These are phyloP conservation scores for Lotmaria passim DNA, from an alignment of 208 protist genomes.

Conservation along the genomic window DNA sequence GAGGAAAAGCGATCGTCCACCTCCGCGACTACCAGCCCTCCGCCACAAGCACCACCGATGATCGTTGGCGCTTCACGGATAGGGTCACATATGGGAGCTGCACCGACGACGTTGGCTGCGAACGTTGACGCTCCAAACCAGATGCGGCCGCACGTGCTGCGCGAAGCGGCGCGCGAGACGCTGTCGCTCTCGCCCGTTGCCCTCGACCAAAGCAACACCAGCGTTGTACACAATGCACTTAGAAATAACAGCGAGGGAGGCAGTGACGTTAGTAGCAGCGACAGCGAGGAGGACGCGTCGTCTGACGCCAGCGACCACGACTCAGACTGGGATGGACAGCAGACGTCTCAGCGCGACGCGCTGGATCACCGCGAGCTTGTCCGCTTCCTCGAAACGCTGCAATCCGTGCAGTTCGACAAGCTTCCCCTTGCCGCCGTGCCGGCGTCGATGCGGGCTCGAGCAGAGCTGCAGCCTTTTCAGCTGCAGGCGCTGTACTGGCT, in stretches of 20 bases:
- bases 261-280: conserved; percentile 19
- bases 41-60: neutral
- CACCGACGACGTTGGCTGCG: neutral
- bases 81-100: no score
- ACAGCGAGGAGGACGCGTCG: conserved; percentile 32
- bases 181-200: conserved; percentile 11
- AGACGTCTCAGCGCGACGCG: conserved; percentile 12
- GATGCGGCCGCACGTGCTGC: neutral
- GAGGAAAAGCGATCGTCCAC: neutral
- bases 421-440: conserved; percentile 54
- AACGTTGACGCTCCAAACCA: neutral
- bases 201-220: neutral
- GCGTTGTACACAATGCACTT: neutral
- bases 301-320: conserved; percentile 18
- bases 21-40: neutral
- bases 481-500: conserved; percentile 73
- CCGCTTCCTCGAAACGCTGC: conserved; percentile 51
- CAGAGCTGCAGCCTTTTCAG: conserved; percentile 60
- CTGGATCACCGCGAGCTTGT: conserved; percentile 48
- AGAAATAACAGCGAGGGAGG: neutral
- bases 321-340: conserved; percentile 21
- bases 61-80: no score
- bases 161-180: neutral
- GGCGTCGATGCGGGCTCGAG: conserved; percentile 41
- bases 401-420: conserved; percentile 45